Evolutionary conservation across 306 rosid genomes (phyloP), one percentile per base, ranked within the genome.

Genomic region (Parietaria judaica): DNA sequence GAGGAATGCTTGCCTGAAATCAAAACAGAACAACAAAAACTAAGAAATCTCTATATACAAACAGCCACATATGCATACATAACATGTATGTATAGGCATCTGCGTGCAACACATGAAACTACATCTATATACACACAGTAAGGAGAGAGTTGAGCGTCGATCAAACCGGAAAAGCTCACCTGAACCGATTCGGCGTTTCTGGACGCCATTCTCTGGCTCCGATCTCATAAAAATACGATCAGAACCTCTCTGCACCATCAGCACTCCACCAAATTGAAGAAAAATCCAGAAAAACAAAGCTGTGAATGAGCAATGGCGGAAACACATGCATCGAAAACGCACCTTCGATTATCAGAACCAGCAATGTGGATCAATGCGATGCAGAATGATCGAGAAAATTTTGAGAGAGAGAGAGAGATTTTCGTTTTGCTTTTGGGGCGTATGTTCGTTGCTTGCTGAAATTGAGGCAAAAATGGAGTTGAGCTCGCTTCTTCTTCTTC

Each of bases 151-250:
- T 8, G 23, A 38, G 38, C 7, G 38, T 14, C 14, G n/a, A 36
- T 12, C 10, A 23, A 16, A 56, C 14, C 56, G 23, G 17, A 13
- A 15, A 38, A 31, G 47, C 44, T 61, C 52, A 84, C 99, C 94
- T 79, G 89, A 72, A 78, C 69, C 60, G 72, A 66, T 7, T 89
- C 94, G 0, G 82, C 73, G 70, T 14, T 86, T 65, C 81, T 81
- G 73, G 73, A 82, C 65, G 77, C 67, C 99, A 94, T 94, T 73
- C 80, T 74, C 80, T 74, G 82, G 81, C 74, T 74, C 73, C 78
- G 68, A 71, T 83, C 76, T 79, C 82, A 79, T 68, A 76, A 82
- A 83, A 66, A 58, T 31, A 83, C 63, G 70, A 60, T 54, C 69
- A 74, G 60, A 66, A 62, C 70, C 67, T 56, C 66, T 66, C 83